Base-by-base conservation (phyloP, 495 filamentous ascomycete genomes). In the Neurospora sp. region DNA sequence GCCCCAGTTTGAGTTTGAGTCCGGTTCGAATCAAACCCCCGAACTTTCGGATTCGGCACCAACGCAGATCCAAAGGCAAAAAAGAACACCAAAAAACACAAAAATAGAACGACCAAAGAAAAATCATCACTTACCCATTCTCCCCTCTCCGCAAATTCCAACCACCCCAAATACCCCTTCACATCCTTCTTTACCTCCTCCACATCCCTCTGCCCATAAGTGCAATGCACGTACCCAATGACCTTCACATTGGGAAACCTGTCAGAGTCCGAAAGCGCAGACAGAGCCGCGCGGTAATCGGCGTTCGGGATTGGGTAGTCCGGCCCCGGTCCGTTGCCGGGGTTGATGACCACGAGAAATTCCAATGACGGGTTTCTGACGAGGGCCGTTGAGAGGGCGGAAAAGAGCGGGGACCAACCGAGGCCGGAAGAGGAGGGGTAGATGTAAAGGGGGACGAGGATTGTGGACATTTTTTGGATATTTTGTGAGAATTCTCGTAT, bases 301-400 rank as follows among this genome's bases (percentile, higher is more conserved):
- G 76, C 82, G 75, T 88, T 85, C 1, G 88, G 87, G 42, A 82
- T 69, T 10, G 81, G 48, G 70, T 79, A 62, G 27, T 62, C 73
- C 40, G 79, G 72, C 27, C 88, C 88, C 14, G 88, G 88, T 1
- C 88, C 88, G 70, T 82, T 88, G 69, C 81, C 78, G 38, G 88
- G 88, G 73, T 90, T 90, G 76, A 89, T 81, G 72, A 90, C 82
- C 42, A 89, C 81, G 9, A 83, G 81, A 77, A 89, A 90, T 73
- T 83, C 82, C 71, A 87, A 8, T 77, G 70, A 82, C 46, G 14
- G 86, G 85, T 75, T 88, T 44, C 75, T 12, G 74, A 37, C 72
- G 27, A 62, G 78, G 73, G 73, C 86, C 79, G 23, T 62, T 2
- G 23, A 9, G 12, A 62, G 27, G 0, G 79, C 85, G 3, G 3